phyloP scores from a whole-genome alignment of 2,329 filamentous ascomycete genomes.

The Cladophialophora psammophila region DNA sequence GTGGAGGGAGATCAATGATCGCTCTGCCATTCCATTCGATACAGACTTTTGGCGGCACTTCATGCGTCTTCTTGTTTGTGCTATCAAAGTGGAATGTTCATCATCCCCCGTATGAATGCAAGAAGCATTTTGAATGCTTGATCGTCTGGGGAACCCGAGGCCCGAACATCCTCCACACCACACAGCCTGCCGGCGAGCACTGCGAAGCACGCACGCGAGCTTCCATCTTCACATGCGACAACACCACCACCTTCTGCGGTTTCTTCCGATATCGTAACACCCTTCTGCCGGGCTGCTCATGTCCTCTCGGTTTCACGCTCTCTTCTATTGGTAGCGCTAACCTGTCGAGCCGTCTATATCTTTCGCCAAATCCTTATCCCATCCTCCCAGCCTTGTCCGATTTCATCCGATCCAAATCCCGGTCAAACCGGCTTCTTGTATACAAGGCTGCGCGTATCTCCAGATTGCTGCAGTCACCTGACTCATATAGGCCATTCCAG shows the following conservation, averaged over 20 bases:
- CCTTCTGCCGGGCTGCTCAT: not conserved
- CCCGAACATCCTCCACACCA: not conserved
- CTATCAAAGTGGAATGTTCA: conserved; percentile 3
- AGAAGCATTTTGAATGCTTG: not conserved
- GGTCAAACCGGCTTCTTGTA: conserved; percentile 2
- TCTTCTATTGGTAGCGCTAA: conserved; percentile 14
- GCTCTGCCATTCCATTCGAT: not conserved
- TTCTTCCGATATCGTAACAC: not conserved
- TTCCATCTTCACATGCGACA: not conserved
- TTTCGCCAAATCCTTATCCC: conserved; percentile 8
- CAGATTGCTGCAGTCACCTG: conserved; percentile 2
- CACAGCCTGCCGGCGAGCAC: not conserved
- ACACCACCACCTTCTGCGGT: not conserved
- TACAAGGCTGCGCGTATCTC: conserved; percentile 6
- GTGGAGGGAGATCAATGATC: not conserved
- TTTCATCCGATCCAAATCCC: conserved; percentile 13
- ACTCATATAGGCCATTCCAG: not conserved
- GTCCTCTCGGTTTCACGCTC: not conserved
- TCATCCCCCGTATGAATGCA: not conserved
- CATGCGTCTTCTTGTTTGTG: not conserved
- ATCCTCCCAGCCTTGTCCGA: conserved; percentile 12
- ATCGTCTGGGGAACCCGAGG: conserved; percentile 9
- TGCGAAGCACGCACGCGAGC: not conserved
- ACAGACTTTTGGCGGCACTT: not conserved
- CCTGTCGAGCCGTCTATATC: not conserved